Base-by-base conservation (phyloP, 2,329 filamentous ascomycete genomes). In the Dichotomopilus funicola region DNA sequence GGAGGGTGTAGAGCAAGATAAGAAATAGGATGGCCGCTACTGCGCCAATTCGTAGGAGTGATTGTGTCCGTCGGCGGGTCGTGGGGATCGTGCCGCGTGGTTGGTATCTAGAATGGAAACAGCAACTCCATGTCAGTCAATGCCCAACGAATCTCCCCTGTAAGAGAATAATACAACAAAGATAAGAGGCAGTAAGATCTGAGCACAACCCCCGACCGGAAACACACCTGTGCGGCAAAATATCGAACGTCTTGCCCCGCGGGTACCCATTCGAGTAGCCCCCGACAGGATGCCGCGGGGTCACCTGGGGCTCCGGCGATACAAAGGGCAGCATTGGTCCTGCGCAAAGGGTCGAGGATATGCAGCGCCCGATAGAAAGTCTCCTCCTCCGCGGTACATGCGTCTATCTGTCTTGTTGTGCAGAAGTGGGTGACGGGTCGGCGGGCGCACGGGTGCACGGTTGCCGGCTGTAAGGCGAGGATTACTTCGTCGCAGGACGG, bases 181-280 rank as follows among this genome's bases (percentile, higher is more conserved):
- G 19, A 9, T 19, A 8, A 10, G 37, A 9, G 8, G 11, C 13
- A 33, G 45, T 13, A 11, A 12, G 33, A 38, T 27, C 19, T 27
- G 19, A 27, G 19, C 19, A 27, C 36, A 41, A 35, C 33, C 43
- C 6, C 33, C 19, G 10, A 11, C 10, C 62, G 34, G 12, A 62
- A 38, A 55, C 51, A 67, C 82, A 95, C 88, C 89, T 88, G 72
- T 96, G 90, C 64, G 90, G 89, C 64, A 89, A 90, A 67, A 95
- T 91, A 63, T 90, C 89, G 70, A 95, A 92, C 46, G 87, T 88
- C 67, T 86, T 86, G 58, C 80, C 81, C 61, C 85, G 80, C 61
- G 88, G 87, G 71, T 91, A 91, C 68, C 90, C 91, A 76, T 94
- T 95, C 61, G 86, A 83, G 73, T 88, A 92, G 71, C 86, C 86